These are phyloP conservation scores for Phytopythium aichiense DNA, from an alignment of 352 stramenopile species.

Conservation along the genomic window DNA sequence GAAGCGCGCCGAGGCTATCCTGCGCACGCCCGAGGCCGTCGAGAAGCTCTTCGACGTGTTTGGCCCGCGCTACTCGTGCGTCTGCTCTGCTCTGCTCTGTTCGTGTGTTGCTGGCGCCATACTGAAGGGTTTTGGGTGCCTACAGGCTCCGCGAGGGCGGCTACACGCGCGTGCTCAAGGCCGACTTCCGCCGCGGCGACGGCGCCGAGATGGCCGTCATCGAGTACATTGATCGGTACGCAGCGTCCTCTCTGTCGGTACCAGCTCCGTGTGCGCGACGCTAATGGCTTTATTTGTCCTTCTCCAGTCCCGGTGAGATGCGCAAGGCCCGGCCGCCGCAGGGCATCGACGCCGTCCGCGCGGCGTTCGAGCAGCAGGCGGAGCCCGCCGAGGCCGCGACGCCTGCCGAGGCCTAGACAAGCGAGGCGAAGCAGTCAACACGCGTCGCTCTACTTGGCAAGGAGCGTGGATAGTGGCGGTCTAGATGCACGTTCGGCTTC, in stretches of 20 bases:
- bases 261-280: too few species aligned
- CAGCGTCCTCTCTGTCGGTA: background rate
- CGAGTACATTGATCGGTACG: constrained; percentile 96
- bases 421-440: background rate
- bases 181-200: constrained; percentile 90
- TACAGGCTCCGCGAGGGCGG: constrained; percentile 74
- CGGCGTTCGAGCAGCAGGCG: constrained; percentile 38
- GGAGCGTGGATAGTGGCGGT: background rate
- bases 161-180: constrained; percentile 97
- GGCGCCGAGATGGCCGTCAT: constrained; percentile 97
- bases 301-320: constrained; percentile 72
- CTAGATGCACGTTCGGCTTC: background rate
- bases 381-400: background rate
- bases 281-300: background rate
- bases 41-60: constrained; percentile 97
- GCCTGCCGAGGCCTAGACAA: background rate
- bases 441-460: background rate
- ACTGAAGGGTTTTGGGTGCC: constrained; percentile 11
- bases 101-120: background rate
- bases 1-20: constrained; percentile 76
- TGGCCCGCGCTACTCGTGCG: constrained; percentile 92
- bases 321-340: constrained; percentile 68
- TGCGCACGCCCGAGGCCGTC: constrained; percentile 89
- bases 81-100: constrained; percentile 14
- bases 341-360: constrained; percentile 48